Evolutionary conservation across 2,329 filamentous ascomycete genomes (phyloP).

Genomic region (Aspergillus persii): DNA sequence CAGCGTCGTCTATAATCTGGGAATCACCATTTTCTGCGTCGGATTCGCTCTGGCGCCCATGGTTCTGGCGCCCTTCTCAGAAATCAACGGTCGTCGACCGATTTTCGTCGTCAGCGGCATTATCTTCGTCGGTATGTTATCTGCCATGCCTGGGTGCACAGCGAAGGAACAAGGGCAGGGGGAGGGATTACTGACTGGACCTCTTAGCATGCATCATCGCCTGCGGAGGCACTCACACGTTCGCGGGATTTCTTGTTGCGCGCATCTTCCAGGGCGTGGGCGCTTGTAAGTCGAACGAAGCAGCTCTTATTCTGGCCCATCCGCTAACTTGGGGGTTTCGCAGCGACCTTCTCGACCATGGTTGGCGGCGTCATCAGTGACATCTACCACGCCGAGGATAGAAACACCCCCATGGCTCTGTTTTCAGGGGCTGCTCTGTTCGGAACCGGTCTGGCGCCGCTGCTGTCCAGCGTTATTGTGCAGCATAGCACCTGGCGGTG

Average conservation of each 20-base stretch:
- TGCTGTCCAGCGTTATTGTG: constrained; percentile 69
- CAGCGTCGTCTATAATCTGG: constrained; percentile 64
- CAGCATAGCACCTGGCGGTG: constrained; percentile 72
- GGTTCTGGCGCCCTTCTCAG: constrained; percentile 81
- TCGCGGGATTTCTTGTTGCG: constrained; percentile 70
- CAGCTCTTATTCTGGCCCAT: constrained; percentile 9
- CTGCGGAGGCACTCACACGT: constrained; percentile 67
- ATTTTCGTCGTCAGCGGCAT: constrained; percentile 74
- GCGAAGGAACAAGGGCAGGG: too few relatives aligned
- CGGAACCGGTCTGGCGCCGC: constrained; percentile 75
- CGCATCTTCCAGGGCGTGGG: constrained; percentile 77
- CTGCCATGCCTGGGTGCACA: too few relatives aligned
- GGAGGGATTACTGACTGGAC: constrained; percentile 10
- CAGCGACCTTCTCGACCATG: constrained; percentile 74
- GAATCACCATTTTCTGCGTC: constrained; percentile 76
- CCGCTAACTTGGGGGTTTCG: background rate
- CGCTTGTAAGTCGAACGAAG: constrained; percentile 54
- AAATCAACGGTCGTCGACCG: constrained; percentile 81
- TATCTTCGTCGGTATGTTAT: constrained; percentile 58
- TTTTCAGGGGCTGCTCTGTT: constrained; percentile 77
- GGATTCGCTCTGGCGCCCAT: constrained; percentile 84
- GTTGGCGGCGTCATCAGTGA: constrained; percentile 90
- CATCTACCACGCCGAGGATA: constrained; percentile 72
- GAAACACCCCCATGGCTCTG: constrained; percentile 86
- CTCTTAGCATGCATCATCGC: constrained; percentile 60